Conservation (phyloP, 306 rosid genomes). For the Rosa persica region DNA sequence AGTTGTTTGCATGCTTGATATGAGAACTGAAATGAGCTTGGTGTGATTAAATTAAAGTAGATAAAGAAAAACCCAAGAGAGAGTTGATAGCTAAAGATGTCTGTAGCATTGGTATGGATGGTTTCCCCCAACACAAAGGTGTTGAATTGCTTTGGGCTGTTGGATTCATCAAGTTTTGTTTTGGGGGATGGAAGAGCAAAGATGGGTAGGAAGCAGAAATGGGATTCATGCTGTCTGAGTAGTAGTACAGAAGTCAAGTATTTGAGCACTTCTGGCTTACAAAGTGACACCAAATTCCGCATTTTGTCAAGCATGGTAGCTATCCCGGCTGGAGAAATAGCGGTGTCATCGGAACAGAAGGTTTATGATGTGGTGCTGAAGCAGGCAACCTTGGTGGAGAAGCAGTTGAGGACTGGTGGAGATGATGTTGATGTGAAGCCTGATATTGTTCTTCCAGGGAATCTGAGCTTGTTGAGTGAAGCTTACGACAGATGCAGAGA, state of each 20-base stretch:
- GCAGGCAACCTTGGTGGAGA: conserved; percentile 74
- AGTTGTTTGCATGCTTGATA: not conserved
- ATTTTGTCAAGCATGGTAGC: conserved; percentile 56
- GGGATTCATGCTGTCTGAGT: conserved; percentile 39
- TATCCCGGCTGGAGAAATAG: conserved; percentile 54
- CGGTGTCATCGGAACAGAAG: conserved; percentile 71
- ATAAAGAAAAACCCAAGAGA: conserved; percentile 11
- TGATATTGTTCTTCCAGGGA: conserved; percentile 59
- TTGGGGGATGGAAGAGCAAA: conserved; percentile 35
- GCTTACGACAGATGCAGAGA: conserved; percentile 86
- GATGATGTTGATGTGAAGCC: conserved; percentile 38
- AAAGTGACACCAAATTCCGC: conserved; percentile 40
- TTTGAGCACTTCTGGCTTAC: conserved; percentile 41
- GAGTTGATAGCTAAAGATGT: conserved; percentile 44
- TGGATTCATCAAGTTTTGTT: conserved; percentile 43
- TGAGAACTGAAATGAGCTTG: conserved; percentile 12
- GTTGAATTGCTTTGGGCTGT: conserved; percentile 37
- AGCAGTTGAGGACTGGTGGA: conserved; percentile 32
- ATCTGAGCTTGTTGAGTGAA: conserved; percentile 54
- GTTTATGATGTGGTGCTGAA: conserved; percentile 83
- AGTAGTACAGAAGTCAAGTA: conserved; percentile 39
- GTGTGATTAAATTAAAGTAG: conserved; percentile 12
- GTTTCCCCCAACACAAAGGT: conserved; percentile 51
- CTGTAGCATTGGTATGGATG: conserved; percentile 48
- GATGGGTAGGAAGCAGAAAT: conserved; percentile 36